Percentiles rank a stretch among this genome's conserved stretches.
These are phyloP conservation scores for Dictyostelium citrinum DNA, from an alignment of 78 protist species.

Conservation along the genomic window DNA sequence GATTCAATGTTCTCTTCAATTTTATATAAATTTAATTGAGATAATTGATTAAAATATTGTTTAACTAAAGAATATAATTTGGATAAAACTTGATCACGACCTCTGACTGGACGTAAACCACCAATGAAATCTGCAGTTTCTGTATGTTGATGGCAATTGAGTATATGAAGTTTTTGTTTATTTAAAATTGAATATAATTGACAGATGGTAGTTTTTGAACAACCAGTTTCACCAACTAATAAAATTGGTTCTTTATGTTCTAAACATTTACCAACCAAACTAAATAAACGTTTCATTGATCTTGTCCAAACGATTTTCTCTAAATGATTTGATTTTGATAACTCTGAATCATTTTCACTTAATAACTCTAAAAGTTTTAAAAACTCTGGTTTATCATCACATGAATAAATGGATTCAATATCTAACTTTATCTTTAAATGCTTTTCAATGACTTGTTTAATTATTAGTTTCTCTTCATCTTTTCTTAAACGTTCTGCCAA, in stretches of 20 bases:
- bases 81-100: slow-evolving; percentile 44
- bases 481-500: slow-evolving; percentile 95
- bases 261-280: slow-evolving; percentile 89
- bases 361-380: slow-evolving; percentile 3
- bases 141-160: slow-evolving; percentile 99
- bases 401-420: slow-evolving; percentile 52
- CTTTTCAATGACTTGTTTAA: slow-evolving; percentile 80
- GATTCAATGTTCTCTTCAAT: background rate
- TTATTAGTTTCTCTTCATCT: slow-evolving; percentile 87
- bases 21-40: background rate
- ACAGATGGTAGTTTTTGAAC: slow-evolving; percentile 97
- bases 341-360: background rate
- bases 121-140: slow-evolving; percentile 99
- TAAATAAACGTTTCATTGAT: slow-evolving; percentile 85
- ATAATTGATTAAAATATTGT: background rate
- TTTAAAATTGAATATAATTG: slow-evolving; percentile 84
- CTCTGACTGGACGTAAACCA: slow-evolving; percentile 95
- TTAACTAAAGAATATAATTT: background rate
- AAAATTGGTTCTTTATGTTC: slow-evolving; percentile 94
- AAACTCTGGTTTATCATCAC: slow-evolving; percentile 22
- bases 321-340: background rate
- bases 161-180: slow-evolving; percentile 75
- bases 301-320: slow-evolving; percentile 93
- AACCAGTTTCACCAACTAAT: slow-evolving; percentile 99
- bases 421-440: slow-evolving; percentile 82